phyloP scores from a whole-genome alignment of 805 yeast genomes.

The Kazachstania africana region DNA sequence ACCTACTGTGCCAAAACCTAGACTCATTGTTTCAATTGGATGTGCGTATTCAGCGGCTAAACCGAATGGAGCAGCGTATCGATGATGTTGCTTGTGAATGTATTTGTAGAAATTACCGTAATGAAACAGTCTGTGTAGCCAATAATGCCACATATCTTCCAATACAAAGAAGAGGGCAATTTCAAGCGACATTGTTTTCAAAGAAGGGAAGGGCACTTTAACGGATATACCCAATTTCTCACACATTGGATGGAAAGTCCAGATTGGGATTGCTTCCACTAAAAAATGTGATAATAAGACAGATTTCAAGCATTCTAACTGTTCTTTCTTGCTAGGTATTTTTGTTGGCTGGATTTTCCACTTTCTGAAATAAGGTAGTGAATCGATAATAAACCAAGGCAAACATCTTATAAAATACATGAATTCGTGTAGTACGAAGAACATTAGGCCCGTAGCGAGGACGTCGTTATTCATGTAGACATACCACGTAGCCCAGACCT shows the following conservation, averaged over 20 bases:
- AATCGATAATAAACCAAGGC: slow-evolving; percentile 87
- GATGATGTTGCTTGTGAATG: slow-evolving; percentile 95
- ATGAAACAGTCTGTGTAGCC: slow-evolving; percentile 87
- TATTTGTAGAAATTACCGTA: slow-evolving; percentile 80
- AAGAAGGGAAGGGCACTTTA: slow-evolving; percentile 75
- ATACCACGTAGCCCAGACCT: slow-evolving; percentile 84
- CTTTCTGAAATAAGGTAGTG: slow-evolving; percentile 71
- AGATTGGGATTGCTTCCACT: slow-evolving; percentile 91
- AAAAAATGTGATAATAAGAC: slow-evolving; percentile 80
- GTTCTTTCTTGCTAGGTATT: slow-evolving; percentile 70
- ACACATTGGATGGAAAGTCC: slow-evolving; percentile 94
- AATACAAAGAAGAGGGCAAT: slow-evolving; percentile 66
- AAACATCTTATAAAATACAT: slow-evolving; percentile 85
- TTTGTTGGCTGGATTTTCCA: slow-evolving; percentile 86
- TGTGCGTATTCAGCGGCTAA: slow-evolving; percentile 96
- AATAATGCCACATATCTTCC: slow-evolving; percentile 96
- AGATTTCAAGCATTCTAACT: slow-evolving; percentile 81
- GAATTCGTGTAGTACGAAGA: slow-evolving; percentile 73
- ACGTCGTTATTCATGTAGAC: slow-evolving; percentile 75
- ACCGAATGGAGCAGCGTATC: slow-evolving; percentile 97
- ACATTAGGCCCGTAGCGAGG: slow-evolving; percentile 81
- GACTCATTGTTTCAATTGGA: slow-evolving; percentile 80
- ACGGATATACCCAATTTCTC: slow-evolving; percentile 64
- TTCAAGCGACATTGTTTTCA: slow-evolving; percentile 48
- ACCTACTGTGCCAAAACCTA: slow-evolving; percentile 95